These are phyloP conservation scores for Phytophthora megakarya DNA, from an alignment of 352 stramenopile species.

Conservation along the genomic window DNA sequence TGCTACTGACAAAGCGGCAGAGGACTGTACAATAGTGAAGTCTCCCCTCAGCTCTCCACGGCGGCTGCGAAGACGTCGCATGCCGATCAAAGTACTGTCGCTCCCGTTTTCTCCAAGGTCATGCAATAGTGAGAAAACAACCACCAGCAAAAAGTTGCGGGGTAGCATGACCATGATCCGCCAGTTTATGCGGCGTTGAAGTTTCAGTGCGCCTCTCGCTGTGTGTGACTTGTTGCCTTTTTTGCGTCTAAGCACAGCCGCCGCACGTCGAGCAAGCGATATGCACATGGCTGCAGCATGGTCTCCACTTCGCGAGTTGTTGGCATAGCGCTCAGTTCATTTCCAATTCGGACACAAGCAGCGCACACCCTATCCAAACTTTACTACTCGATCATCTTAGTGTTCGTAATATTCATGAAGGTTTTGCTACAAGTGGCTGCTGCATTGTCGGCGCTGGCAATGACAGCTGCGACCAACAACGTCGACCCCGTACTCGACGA, in stretches of 20 bases:
- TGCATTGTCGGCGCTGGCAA: slow-evolving; percentile 20
- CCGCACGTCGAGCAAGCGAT: slow-evolving; percentile 18
- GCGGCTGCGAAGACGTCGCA: not conserved
- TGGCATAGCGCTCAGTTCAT: slow-evolving; percentile 14
- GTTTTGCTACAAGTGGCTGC: slow-evolving; percentile 25
- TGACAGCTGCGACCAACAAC: not conserved
- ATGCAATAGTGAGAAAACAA: not conserved
- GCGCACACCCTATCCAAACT: slow-evolving; percentile 5
- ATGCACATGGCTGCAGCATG: not conserved
- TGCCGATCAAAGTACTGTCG: not conserved
- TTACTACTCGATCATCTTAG: slow-evolving; percentile 4
- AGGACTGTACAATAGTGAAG: not conserved
- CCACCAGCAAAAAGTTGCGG: slow-evolving; percentile 1
- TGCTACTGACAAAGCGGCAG: slow-evolving; percentile 17
- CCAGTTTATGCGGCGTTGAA: slow-evolving; percentile 25
- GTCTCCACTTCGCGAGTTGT: not conserved
- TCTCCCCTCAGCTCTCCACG: not conserved
- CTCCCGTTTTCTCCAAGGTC: not conserved
- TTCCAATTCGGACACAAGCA: slow-evolving; percentile 24
- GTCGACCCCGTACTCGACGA: slow-evolving; percentile 13
- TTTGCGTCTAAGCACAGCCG: slow-evolving; percentile 21
- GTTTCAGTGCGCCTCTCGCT: slow-evolving; percentile 16
- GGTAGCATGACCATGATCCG: not conserved
- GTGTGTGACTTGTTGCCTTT: slow-evolving; percentile 32
- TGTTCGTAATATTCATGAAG: slow-evolving; percentile 31